phyloP scores from a whole-genome alignment of 2,329 filamentous ascomycete genomes.

The Amphichorda felina region DNA sequence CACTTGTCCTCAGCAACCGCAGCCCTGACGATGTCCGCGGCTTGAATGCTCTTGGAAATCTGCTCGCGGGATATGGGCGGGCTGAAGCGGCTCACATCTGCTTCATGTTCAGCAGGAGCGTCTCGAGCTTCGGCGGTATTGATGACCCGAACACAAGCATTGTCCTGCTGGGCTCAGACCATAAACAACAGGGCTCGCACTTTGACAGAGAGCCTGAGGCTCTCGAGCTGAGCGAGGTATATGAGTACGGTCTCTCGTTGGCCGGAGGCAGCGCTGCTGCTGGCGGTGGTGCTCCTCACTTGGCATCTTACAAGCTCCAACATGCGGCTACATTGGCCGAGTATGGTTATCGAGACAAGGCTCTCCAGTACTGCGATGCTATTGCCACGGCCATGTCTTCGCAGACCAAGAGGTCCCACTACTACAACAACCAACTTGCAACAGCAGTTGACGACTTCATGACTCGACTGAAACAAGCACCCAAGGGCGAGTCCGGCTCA shows the following conservation, averaged over 20 bases:
- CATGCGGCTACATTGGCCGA: conserved; percentile 79
- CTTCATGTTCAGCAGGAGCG: conserved; percentile 70
- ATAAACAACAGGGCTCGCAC: conserved; percentile 53
- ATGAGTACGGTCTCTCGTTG: conserved; percentile 78
- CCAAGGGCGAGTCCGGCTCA: conserved; percentile 67
- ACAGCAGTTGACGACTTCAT: conserved; percentile 71
- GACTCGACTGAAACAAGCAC: conserved; percentile 73
- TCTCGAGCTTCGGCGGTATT: conserved; percentile 64
- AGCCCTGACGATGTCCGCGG: conserved; percentile 69
- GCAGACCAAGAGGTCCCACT: conserved; percentile 73
- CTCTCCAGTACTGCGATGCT: conserved; percentile 82
- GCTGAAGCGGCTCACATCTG: conserved; percentile 90
- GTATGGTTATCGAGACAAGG: conserved; percentile 69
- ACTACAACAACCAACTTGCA: conserved; percentile 70
- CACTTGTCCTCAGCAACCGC: conserved; percentile 78
- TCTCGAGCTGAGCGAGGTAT: conserved; percentile 89
- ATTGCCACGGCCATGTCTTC: conserved; percentile 66
- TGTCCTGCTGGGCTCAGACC: conserved; percentile 77
- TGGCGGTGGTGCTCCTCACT: conserved; percentile 57
- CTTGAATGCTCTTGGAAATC: conserved; percentile 65
- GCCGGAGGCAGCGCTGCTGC: conserved; percentile 39
- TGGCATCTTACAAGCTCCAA: conserved; percentile 84
- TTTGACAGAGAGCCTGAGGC: conserved; percentile 74
- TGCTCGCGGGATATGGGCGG: conserved; percentile 76
- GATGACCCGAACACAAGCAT: conserved; percentile 73